Evolutionary conservation across 306 rosid species (phyloP).

Genomic region (Rosa lucieae): DNA sequence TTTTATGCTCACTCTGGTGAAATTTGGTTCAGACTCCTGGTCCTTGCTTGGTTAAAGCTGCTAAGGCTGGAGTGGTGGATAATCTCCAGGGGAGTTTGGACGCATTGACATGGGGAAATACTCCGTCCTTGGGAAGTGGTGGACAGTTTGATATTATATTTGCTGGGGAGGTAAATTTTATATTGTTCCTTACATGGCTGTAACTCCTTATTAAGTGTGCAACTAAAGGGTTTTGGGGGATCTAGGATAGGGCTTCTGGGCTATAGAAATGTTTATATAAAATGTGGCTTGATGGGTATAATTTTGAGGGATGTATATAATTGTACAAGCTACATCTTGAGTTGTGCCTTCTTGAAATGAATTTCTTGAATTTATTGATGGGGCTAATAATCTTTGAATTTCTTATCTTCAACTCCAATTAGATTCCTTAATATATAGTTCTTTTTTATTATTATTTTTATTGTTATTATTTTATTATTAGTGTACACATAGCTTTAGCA

Average conservation of each 20-base stretch:
- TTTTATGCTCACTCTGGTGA: conserved; percentile 29
- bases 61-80: conserved; percentile 70
- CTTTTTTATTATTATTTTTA: not conserved
- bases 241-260: not conserved
- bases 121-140: conserved; percentile 70
- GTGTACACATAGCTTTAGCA: not conserved
- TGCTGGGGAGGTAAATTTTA: conserved; percentile 53
- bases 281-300: not conserved
- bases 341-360: not conserved
- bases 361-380: not conserved
- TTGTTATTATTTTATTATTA: too few relatives aligned
- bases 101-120: conserved; percentile 89
- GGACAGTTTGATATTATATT: conserved; percentile 71
- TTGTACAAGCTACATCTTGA: not conserved
- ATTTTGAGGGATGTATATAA: not conserved
- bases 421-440: not conserved
- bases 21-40: conserved; percentile 78
- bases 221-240: not conserved
- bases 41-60: conserved; percentile 75
- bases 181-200: not conserved
- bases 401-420: not conserved
- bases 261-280: not conserved
- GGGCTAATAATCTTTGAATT: not conserved
- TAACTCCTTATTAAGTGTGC: not conserved
- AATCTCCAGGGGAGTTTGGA: conserved; percentile 70